A percentile compares a stretch with the other conserved stretches of the same genome.
phyloP scores from a whole-genome alignment of 2,329 filamentous ascomycete species.

The Beauveria australis region DNA sequence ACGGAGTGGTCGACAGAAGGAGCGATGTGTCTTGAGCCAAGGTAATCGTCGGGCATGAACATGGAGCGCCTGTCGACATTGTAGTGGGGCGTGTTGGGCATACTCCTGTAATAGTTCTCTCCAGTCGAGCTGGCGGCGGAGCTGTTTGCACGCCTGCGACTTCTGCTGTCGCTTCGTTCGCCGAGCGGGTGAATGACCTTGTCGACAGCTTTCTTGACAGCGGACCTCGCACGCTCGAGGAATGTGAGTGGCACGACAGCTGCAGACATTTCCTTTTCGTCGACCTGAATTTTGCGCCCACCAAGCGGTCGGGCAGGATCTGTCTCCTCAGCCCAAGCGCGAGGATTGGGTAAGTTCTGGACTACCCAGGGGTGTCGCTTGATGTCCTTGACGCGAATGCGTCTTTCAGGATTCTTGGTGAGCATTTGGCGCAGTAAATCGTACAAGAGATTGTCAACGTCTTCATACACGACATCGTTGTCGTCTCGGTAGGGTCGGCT shows the following conservation, averaged over 20 bases:
- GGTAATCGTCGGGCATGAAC: slow-evolving; percentile 47
- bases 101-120: slow-evolving; percentile 38
- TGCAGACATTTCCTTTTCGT: slow-evolving; percentile 78
- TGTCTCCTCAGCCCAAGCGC: slow-evolving; percentile 86
- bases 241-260: slow-evolving; percentile 87
- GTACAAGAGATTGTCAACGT: slow-evolving; percentile 69
- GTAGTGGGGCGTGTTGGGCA: slow-evolving; percentile 44
- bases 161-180: slow-evolving; percentile 47
- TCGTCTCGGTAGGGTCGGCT: slow-evolving; percentile 64
- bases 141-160: slow-evolving; percentile 50
- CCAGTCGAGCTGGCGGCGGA: slow-evolving; percentile 57
- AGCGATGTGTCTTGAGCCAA: slow-evolving; percentile 24
- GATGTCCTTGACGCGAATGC: slow-evolving; percentile 84
- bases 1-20: slow-evolving; percentile 17
- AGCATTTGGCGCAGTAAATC: slow-evolving; percentile 76
- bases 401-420: slow-evolving; percentile 78
- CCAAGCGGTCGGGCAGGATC: slow-evolving; percentile 72
- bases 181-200: slow-evolving; percentile 55
- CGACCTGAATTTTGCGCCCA: slow-evolving; percentile 83
- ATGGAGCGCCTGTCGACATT: slow-evolving; percentile 45
- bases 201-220: slow-evolving; percentile 58
- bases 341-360: slow-evolving; percentile 63
- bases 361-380: slow-evolving; percentile 92
- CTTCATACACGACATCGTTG: slow-evolving; percentile 75
- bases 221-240: slow-evolving; percentile 74